phyloP scores from a whole-genome alignment of 352 stramenopile species.

The Pythium chondricola region DNA sequence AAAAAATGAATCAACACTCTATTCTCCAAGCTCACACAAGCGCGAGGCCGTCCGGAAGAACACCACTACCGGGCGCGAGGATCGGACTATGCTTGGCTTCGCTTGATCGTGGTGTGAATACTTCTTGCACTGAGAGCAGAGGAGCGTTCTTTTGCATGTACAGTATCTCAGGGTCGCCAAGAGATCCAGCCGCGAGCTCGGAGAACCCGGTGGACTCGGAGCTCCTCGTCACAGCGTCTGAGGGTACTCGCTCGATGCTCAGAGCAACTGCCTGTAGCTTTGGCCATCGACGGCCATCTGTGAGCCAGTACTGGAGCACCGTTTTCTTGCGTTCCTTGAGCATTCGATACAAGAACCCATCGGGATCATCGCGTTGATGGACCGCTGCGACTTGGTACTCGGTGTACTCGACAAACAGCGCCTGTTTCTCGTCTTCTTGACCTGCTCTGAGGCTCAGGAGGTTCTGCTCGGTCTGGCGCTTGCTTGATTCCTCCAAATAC shows the following conservation, averaged over 20 bases:
- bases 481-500: conserved; percentile 25
- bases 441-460: conserved; percentile 13
- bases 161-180: too few relatives aligned
- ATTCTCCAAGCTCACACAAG: too few relatives aligned
- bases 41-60: too few relatives aligned
- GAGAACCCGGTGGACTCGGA: too few relatives aligned
- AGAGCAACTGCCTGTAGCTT: conserved; percentile 30
- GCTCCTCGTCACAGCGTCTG: neutral
- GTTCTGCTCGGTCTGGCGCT: conserved; percentile 25
- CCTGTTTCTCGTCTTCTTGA: conserved; percentile 25
- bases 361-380: conserved; percentile 25
- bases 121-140: too few relatives aligned
- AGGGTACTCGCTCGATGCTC: conserved; percentile 1
- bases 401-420: conserved; percentile 38
- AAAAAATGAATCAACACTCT: too few relatives aligned
- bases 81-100: too few relatives aligned
- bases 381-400: conserved; percentile 32
- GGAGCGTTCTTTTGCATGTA: too few relatives aligned
- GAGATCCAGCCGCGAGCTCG: too few relatives aligned
- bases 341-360: conserved; percentile 32
- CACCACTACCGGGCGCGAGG: too few relatives aligned
- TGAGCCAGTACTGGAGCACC: conserved; percentile 45
- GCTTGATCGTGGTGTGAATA: too few relatives aligned
- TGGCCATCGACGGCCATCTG: conserved; percentile 43
- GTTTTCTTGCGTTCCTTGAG: conserved; percentile 47